These are phyloP conservation scores for Colletotrichum plurivorum DNA, from an alignment of 2,329 filamentous ascomycete genomes.

Conservation along the genomic window DNA sequence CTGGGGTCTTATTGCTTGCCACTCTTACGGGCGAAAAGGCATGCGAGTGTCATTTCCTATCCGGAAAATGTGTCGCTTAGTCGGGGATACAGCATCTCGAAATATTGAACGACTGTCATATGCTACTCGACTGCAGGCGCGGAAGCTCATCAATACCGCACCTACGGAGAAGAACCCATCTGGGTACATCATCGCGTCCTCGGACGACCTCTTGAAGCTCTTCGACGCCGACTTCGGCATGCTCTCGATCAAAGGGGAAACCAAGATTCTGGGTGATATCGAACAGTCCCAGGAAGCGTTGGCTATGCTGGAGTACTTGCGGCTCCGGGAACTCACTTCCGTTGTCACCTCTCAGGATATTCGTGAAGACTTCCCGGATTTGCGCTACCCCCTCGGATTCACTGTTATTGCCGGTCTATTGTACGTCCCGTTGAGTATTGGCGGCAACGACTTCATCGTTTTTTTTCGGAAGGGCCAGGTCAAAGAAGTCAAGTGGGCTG, in stretches of 20 bases:
- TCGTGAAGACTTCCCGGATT: slow-evolving; percentile 81
- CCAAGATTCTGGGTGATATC: slow-evolving; percentile 83
- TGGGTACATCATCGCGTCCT: slow-evolving; percentile 91
- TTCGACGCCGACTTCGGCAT: slow-evolving; percentile 92
- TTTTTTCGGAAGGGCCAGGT: slow-evolving; percentile 87
- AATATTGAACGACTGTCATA: slow-evolving; percentile 93
- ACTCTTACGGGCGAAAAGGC: slow-evolving; percentile 81
- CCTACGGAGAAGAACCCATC: slow-evolving; percentile 86
- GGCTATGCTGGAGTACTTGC: slow-evolving; percentile 87
- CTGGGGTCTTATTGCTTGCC: slow-evolving; percentile 91
- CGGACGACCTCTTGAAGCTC: slow-evolving; percentile 84
- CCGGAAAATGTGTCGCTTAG: slow-evolving; percentile 89
- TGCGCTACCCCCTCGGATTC: slow-evolving; percentile 85
- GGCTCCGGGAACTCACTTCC: slow-evolving; percentile 80
- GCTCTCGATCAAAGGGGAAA: slow-evolving; percentile 88
- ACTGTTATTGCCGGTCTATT: slow-evolving; percentile 82
- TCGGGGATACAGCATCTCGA: slow-evolving; percentile 87
- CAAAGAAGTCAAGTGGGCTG: slow-evolving; percentile 87
- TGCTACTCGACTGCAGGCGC: slow-evolving; percentile 84
- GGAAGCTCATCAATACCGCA: slow-evolving; percentile 89
- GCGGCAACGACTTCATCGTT: slow-evolving; percentile 87
- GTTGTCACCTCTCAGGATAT: slow-evolving; percentile 86
- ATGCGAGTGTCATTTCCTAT: slow-evolving; percentile 96
- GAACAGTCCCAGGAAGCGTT: slow-evolving; percentile 86
- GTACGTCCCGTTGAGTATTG: slow-evolving; percentile 83